A percentile compares a stretch with the other conserved stretches of the same genome.
These are phyloP conservation scores for Fusarium nanum DNA, from an alignment of 2,329 filamentous ascomycete species.

Conservation along the genomic window DNA sequence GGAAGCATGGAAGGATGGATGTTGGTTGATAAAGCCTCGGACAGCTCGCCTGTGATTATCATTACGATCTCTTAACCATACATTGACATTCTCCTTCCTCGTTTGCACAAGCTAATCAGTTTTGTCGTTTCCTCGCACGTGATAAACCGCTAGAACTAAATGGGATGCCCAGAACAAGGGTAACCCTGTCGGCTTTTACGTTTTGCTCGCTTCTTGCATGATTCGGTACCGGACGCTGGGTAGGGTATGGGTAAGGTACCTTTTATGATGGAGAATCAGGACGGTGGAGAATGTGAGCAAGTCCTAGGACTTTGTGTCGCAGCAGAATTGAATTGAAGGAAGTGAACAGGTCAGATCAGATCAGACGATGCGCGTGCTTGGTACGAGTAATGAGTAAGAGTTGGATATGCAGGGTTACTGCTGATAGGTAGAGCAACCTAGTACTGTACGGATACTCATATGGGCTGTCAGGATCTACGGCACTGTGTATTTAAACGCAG, in stretches of 20 bases:
- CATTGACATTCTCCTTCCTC: conserved; percentile 30
- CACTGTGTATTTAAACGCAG: background rate
- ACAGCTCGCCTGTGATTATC: conserved; percentile 2
- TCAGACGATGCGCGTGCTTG: conserved; percentile 7
- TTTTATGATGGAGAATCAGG: conserved; percentile 26
- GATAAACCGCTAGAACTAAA: conserved; percentile 34
- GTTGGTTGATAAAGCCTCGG: conserved; percentile 14
- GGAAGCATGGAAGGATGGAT: background rate
- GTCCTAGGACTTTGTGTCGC: conserved; percentile 21
- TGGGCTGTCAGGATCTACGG: conserved; percentile 2
- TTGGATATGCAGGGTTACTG: background rate
- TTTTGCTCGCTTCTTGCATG: conserved; percentile 36
- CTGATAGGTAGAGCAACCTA: background rate
- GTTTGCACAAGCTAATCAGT: conserved; percentile 24
- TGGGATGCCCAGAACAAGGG: conserved; percentile 14
- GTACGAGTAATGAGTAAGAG: conserved; percentile 1
- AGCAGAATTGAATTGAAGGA: background rate
- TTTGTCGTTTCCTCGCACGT: conserved; percentile 36
- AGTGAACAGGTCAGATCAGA: background rate
- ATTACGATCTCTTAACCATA: background rate
- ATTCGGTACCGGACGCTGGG: conserved; percentile 38
- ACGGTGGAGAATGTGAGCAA: conserved; percentile 12
- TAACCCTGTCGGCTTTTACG: conserved; percentile 34
- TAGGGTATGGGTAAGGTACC: conserved; percentile 17
- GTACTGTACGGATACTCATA: background rate